Evolutionary conservation across 2,329 filamentous ascomycete species (phyloP).

Genomic region (Penicillium sp.): DNA sequence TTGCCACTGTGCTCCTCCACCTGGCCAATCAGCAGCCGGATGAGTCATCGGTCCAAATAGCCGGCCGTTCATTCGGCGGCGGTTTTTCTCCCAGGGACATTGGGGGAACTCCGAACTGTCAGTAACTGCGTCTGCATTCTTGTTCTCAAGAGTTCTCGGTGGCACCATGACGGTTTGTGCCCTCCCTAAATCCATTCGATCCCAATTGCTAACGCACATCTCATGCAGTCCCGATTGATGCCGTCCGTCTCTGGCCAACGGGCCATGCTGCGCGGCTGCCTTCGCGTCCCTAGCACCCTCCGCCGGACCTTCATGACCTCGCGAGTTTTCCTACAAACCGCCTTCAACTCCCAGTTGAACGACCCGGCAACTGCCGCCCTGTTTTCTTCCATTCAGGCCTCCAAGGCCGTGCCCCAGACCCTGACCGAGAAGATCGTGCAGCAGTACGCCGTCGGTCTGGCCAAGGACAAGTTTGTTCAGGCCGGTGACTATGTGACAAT

Average conservation of each 20-base stretch:
- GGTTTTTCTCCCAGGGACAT: constrained; percentile 10
- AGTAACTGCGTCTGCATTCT: not conserved
- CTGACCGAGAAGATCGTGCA: constrained; percentile 94
- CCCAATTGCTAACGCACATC: constrained; percentile 1
- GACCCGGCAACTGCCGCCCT: constrained; percentile 69
- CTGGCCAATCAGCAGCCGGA: constrained; percentile 13
- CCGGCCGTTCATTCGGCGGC: constrained; percentile 21
- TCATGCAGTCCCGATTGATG: constrained; percentile 24
- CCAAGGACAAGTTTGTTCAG: constrained; percentile 74
- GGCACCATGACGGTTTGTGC: constrained; percentile 21
- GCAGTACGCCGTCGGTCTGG: constrained; percentile 73
- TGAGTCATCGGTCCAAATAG: constrained; percentile 20
- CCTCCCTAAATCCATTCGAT: not conserved
- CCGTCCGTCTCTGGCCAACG: constrained; percentile 20
- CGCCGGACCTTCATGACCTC: constrained; percentile 37
- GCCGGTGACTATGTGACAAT: constrained; percentile 84
- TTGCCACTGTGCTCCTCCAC: not conserved
- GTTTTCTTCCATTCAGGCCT: constrained; percentile 72
- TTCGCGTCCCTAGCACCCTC: constrained; percentile 25
- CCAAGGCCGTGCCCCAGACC: constrained; percentile 66
- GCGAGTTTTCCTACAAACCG: constrained; percentile 48
- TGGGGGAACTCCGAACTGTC: not conserved
- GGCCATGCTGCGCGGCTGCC: constrained; percentile 26
- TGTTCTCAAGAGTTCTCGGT: constrained; percentile 6
- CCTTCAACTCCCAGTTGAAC: constrained; percentile 68